Evolutionary conservation across 192 early-diverging fungal genomes (phyloP), one percentile per base, ranked within the genome.

Genomic region (Haplosporangium gracile): DNA sequence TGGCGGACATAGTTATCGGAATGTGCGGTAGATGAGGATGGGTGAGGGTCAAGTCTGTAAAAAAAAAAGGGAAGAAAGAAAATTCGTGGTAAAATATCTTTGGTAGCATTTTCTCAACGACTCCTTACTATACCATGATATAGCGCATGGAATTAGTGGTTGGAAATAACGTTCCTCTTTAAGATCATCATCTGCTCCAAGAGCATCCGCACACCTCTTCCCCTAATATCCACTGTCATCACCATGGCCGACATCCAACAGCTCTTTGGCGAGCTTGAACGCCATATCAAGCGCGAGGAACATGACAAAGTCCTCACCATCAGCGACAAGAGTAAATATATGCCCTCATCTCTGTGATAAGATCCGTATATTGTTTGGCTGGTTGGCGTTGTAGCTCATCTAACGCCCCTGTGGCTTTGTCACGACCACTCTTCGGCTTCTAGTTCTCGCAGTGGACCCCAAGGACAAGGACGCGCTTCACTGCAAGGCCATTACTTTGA

Each of bases 211-310:
- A 51, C 26, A 40, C 18, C 42, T 0, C 26, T n/a, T 24, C 7
- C 3, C 38, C 45, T 57, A 13, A 2, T 34, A 4, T 10, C 29
- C 36, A 24, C 32, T 75, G 42, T 55, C 32, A 51, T 29, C 68
- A 24, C 24, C 22, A 83, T 85, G 75, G 63, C 80, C 69, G 76
- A 60, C 60, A 85, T 85, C 42, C 81, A 84, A 55, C 88, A 91
- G 65, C 88, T 92, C 65, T 92, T 92, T 88, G 83, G 82, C 60
- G 92, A 92, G 72, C 85, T 92, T 34, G 92, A 92, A 72, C 82
- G 89, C 36, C 80, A 82, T 60, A 74, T 89, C 74, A 88, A 83
- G 55, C 88, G 90, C 72, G 90, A 80, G 60, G 91, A 94, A 39
- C 89, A 94, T 79, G 89, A 91, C 32, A 91, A 88, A 18, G 89